Conservation (phyloP, 2,329 filamentous ascomycete genomes). For the Scedosporium boydii region DNA sequence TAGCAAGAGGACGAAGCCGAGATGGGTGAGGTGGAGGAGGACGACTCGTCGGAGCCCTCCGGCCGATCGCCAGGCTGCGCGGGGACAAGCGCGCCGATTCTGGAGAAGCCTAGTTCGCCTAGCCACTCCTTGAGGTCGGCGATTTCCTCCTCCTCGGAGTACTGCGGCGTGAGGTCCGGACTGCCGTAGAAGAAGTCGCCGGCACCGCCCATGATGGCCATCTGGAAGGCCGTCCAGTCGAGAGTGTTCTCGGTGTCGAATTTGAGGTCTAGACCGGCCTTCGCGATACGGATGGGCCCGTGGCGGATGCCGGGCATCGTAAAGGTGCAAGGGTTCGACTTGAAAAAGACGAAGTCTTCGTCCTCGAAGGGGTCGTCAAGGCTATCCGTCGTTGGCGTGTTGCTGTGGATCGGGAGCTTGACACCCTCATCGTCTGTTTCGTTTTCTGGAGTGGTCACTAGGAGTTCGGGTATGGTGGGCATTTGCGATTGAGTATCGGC, state of each 20-base stretch:
- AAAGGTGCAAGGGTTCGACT: conserved; percentile 38
- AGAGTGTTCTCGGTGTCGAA: conserved; percentile 26
- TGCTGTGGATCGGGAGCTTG: background rate
- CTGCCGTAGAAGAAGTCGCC: conserved; percentile 39
- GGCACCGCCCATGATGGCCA: conserved; percentile 50
- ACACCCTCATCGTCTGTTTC: conserved; percentile 4
- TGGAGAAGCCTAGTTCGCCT: conserved; percentile 33
- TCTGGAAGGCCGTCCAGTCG: conserved; percentile 58
- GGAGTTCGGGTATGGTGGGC: conserved; percentile 32
- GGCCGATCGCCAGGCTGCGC: conserved; percentile 8
- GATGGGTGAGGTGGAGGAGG: background rate
- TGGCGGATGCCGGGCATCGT: conserved; percentile 42
- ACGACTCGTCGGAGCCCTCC: background rate
- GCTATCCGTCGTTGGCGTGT: background rate
- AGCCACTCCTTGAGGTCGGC: conserved; percentile 43
- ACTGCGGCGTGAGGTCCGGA: conserved; percentile 26
- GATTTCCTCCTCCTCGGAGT: conserved; percentile 33
- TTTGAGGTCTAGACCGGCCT: conserved; percentile 26
- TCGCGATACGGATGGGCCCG: conserved; percentile 43
- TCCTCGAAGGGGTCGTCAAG: conserved; percentile 20
- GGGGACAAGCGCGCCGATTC: conserved; percentile 15
- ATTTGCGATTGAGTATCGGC: conserved; percentile 16
- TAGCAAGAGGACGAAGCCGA: conserved; percentile 14
- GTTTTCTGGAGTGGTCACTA: conserved; percentile 13
- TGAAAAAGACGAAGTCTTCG: conserved; percentile 37